These are phyloP conservation scores for Blumeriella jaapii DNA, from an alignment of 2,329 filamentous ascomycete genomes.

Conservation along the genomic window DNA sequence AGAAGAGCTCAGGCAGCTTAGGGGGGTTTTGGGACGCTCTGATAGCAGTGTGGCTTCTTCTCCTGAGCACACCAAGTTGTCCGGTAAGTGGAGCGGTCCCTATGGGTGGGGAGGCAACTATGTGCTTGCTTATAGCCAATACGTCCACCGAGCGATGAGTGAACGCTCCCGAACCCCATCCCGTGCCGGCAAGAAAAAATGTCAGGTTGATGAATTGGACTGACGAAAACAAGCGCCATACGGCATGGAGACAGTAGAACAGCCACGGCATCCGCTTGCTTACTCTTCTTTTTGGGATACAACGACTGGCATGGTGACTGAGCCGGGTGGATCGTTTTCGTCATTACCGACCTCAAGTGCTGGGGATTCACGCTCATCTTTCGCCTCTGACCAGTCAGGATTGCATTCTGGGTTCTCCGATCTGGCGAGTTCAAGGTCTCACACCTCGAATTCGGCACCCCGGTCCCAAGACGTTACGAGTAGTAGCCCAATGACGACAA, in stretches of 20 bases:
- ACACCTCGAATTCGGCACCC: constrained; percentile 2
- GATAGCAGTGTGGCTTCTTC: constrained; percentile 11
- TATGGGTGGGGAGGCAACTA: too few relatives aligned
- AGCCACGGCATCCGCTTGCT: constrained; percentile 2
- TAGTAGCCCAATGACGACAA: not conserved
- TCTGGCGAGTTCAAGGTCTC: constrained; percentile 2
- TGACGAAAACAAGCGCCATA: constrained; percentile 7
- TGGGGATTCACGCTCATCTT: constrained; percentile 6
- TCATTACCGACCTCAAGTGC: constrained; percentile 6
- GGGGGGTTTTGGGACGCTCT: constrained; percentile 12
- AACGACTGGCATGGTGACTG: not conserved
- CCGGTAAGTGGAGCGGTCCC: too few relatives aligned
- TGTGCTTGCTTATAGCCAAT: too few relatives aligned
- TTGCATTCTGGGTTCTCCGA: constrained; percentile 4
- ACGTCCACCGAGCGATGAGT: too few relatives aligned
- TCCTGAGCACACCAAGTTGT: constrained; percentile 3
- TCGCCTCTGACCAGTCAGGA: constrained; percentile 6
- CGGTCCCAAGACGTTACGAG: not conserved
- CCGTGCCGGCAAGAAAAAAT: not conserved
- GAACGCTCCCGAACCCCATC: not conserved
- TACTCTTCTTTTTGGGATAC: constrained; percentile 8
- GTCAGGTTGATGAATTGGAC: constrained; percentile 1
- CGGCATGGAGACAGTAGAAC: constrained; percentile 6
- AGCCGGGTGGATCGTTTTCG: not conserved
- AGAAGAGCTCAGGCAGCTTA: constrained; percentile 33